Evolutionary conservation across 805 yeast species (phyloP), one percentile per base, ranked within the genome.

Genomic region (Phaffomyces antillensis): DNA sequence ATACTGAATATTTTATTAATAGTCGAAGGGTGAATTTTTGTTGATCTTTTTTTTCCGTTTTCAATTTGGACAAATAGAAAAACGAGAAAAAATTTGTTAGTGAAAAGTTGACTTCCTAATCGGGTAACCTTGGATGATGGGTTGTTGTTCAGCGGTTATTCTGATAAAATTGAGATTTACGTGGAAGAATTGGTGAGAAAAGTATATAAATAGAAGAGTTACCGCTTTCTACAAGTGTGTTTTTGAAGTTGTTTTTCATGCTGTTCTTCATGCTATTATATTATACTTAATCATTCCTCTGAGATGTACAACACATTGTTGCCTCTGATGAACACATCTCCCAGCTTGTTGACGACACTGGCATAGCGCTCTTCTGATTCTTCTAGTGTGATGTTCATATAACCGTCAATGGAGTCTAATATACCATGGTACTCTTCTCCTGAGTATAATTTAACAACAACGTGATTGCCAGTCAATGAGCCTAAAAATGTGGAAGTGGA

Each of bases 321-420:
- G 34, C 96, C 96, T 64, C 96, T 77, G 52, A 88, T 78, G 60
- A 88, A 88, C 26, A 86, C 89, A 63, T 86, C 95, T 30, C 86
- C 86, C 11, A 16, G 35, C 18, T 32, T 32, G 18, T 82, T 25
- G 65, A 67, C 49, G 73, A 71, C 70, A 7, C 75, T 76, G 42
- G 68, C 66, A 31, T 77, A 76, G 38, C 66, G 63, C 60, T 93
- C 99, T 39, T 77, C 72, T 5, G 95, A 79, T 49, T 81, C 75
- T 44, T 85, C 88, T 52, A 93, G 72, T 2, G 91, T 95, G 40
- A 93, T 83, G 66, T 93, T 93, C 96, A 93, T 89, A 69, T 82
- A 93, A 9, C 98, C 98, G 62, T 93, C 99, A 46, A 93, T 90
- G 36, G 96, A 86, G 55, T 86, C 91, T 51, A 86, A 72, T 41